These are phyloP conservation scores for Pelargonium nanum DNA, from an alignment of 345 rosid genomes.

Conservation along the genomic window DNA sequence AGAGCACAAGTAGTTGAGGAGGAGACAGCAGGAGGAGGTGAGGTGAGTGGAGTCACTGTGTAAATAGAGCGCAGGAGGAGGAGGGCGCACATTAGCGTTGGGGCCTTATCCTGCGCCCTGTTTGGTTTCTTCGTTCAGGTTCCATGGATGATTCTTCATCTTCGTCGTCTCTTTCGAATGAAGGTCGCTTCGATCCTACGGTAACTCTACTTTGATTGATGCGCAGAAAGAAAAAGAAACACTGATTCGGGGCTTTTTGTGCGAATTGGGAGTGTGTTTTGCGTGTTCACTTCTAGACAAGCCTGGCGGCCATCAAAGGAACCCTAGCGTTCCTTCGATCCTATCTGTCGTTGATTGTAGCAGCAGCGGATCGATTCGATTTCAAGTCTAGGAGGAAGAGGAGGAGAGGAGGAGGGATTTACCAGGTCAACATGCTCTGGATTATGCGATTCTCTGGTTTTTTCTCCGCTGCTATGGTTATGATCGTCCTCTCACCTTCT, in stretches of 20 bases:
- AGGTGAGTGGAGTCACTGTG: slow-evolving; percentile 21
- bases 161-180: slow-evolving; percentile 12
- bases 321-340: slow-evolving; percentile 33
- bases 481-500: slow-evolving; percentile 74
- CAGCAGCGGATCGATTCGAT: slow-evolving; percentile 35
- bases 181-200: slow-evolving; percentile 44
- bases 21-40: slow-evolving; percentile 8
- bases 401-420: slow-evolving; percentile 22
- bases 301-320: slow-evolving; percentile 46
- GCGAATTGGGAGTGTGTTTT: not conserved
- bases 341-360: slow-evolving; percentile 22
- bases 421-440: slow-evolving; percentile 44
- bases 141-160: slow-evolving; percentile 21
- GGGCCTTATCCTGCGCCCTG: slow-evolving; percentile 35
- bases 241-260: not conserved
- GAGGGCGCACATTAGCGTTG: slow-evolving; percentile 42
- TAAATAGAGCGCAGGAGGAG: slow-evolving; percentile 2
- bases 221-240: slow-evolving; percentile 17
- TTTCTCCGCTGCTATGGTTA: slow-evolving; percentile 53
- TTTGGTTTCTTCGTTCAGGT: slow-evolving; percentile 8
- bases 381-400: slow-evolving; percentile 25
- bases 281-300: slow-evolving; percentile 10
- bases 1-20: slow-evolving; percentile 8
- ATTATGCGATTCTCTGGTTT: slow-evolving; percentile 45
- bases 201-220: slow-evolving; percentile 26